Evolutionary conservation across 2,329 filamentous ascomycete genomes (phyloP).

Genomic region (Waltergamsia citrina): DNA sequence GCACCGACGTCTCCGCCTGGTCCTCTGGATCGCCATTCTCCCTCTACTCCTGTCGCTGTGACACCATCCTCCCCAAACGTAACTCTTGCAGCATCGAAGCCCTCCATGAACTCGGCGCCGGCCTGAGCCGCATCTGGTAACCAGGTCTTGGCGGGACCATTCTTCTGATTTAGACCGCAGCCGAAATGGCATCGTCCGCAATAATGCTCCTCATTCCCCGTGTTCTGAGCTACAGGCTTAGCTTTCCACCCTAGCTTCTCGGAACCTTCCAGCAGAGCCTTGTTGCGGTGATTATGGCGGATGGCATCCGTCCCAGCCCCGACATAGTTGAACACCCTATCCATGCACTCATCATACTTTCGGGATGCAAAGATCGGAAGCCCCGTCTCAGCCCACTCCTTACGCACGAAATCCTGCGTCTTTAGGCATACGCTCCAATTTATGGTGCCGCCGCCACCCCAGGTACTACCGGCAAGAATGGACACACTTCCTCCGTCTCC

Average conservation of each 20-base stretch:
- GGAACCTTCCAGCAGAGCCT: slow-evolving; percentile 64
- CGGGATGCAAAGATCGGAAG: slow-evolving; percentile 65
- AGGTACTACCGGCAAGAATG: slow-evolving; percentile 60
- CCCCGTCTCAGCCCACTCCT: slow-evolving; percentile 67
- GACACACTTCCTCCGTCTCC: slow-evolving; percentile 48
- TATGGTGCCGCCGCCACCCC: slow-evolving; percentile 79
- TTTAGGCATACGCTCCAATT: slow-evolving; percentile 68
- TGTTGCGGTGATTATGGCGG: slow-evolving; percentile 65
- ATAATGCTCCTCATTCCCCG: slow-evolving; percentile 61
- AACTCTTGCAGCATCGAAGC: slow-evolving; percentile 62
- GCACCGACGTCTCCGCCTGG: slow-evolving; percentile 47
- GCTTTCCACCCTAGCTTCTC: slow-evolving; percentile 64
- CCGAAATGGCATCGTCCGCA: slow-evolving; percentile 58
- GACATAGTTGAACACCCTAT: slow-evolving; percentile 71
- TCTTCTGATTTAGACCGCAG: slow-evolving; percentile 62
- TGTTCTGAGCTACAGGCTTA: slow-evolving; percentile 69
- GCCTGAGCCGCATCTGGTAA: slow-evolving; percentile 68
- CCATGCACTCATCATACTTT: slow-evolving; percentile 69
- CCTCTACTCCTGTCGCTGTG: slow-evolving; percentile 61
- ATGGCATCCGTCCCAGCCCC: slow-evolving; percentile 59
- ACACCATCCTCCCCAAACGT: slow-evolving; percentile 52
- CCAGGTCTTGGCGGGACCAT: slow-evolving; percentile 68
- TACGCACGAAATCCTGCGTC: slow-evolving; percentile 66
- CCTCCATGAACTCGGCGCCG: slow-evolving; percentile 77
- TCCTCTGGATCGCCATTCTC: slow-evolving; percentile 67